Evolutionary conservation across 495 filamentous ascomycete species (phyloP).

Genomic region (Apodospora peruviana): DNA sequence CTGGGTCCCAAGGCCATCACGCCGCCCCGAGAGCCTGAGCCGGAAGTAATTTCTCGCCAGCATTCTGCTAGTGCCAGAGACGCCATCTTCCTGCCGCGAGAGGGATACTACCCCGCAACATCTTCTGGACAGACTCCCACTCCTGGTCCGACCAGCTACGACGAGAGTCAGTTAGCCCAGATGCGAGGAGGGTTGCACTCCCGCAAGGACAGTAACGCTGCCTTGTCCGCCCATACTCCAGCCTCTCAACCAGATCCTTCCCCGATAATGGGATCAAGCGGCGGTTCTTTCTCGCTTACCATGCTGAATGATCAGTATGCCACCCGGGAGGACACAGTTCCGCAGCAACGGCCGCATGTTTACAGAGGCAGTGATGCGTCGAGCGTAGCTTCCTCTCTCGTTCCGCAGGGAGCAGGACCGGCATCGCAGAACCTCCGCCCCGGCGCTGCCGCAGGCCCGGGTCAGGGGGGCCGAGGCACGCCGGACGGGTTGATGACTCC

Average conservation of each 20-base stretch:
- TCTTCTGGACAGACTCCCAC: background rate
- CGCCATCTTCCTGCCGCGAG: background rate
- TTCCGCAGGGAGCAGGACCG: conserved; percentile 13
- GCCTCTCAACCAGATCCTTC: conserved; percentile 1
- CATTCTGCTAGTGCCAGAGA: background rate
- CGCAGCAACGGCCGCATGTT: conserved; percentile 10
- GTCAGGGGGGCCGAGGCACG: conserved; percentile 14
- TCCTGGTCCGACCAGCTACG: background rate
- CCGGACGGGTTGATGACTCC: conserved; percentile 44
- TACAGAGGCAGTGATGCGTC: conserved; percentile 26
- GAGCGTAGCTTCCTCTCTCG: conserved; percentile 21
- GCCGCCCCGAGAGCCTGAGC: conserved; percentile 21
- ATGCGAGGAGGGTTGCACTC: conserved; percentile 21
- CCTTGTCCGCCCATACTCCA: background rate
- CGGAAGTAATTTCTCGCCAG: background rate
- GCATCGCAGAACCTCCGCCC: conserved; percentile 4
- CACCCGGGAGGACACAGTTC: conserved; percentile 15
- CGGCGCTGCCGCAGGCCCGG: conserved; percentile 13
- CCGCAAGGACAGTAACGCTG: background rate
- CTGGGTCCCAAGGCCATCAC: conserved; percentile 30
- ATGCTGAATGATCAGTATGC: conserved; percentile 19
- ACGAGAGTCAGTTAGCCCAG: conserved; percentile 10
- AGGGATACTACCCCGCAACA: background rate
- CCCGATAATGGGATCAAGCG: background rate
- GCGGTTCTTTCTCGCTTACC: background rate